These are phyloP conservation scores for Salvia sclarea DNA, from an alignment of 305 asterid genomes.

Conservation along the genomic window DNA sequence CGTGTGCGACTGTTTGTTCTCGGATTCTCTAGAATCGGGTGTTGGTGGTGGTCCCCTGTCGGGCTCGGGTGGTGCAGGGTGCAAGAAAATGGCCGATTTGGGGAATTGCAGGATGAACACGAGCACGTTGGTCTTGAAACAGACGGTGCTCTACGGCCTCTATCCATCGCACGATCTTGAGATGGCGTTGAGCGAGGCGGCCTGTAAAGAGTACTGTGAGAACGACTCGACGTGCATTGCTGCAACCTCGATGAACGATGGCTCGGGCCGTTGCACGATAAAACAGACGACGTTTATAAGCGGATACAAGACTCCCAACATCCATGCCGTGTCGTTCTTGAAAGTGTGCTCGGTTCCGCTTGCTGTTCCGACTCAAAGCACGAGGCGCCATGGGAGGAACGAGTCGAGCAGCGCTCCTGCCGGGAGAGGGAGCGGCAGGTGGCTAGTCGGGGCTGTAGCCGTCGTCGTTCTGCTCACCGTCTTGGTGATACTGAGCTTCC, in stretches of 20 bases:
- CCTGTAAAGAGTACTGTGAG: slow-evolving; percentile 48
- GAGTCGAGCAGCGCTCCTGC: slow-evolving; percentile 25
- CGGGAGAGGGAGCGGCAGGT: slow-evolving; percentile 35
- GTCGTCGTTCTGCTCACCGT: slow-evolving; percentile 49
- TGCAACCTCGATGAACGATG: slow-evolving; percentile 66
- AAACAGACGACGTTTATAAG: slow-evolving; percentile 53
- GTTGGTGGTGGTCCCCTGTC: slow-evolving; percentile 21
- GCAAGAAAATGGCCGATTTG: slow-evolving; percentile 62
- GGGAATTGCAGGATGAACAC: slow-evolving; percentile 57
- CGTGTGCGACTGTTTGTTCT: slow-evolving; percentile 54
- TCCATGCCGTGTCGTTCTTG: slow-evolving; percentile 53
- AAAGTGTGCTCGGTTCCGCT: slow-evolving; percentile 63
- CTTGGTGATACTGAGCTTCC: slow-evolving; percentile 38
- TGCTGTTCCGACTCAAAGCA: slow-evolving; percentile 51
- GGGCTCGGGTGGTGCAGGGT: slow-evolving; percentile 42
- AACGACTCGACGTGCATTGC: slow-evolving; percentile 59
- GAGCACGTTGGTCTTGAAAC: slow-evolving; percentile 49
- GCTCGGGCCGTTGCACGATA: slow-evolving; percentile 59
- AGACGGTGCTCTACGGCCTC: slow-evolving; percentile 65
- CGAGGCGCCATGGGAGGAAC: slow-evolving; percentile 28
- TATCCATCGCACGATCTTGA: slow-evolving; percentile 59
- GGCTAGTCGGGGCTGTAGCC: slow-evolving; percentile 44
- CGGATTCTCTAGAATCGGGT: slow-evolving; percentile 35
- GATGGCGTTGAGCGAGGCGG: slow-evolving; percentile 52
- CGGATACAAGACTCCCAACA: slow-evolving; percentile 50